Base-by-base conservation (phyloP, 805 yeast species). In the Metschnikowia aberdeeniae region DNA sequence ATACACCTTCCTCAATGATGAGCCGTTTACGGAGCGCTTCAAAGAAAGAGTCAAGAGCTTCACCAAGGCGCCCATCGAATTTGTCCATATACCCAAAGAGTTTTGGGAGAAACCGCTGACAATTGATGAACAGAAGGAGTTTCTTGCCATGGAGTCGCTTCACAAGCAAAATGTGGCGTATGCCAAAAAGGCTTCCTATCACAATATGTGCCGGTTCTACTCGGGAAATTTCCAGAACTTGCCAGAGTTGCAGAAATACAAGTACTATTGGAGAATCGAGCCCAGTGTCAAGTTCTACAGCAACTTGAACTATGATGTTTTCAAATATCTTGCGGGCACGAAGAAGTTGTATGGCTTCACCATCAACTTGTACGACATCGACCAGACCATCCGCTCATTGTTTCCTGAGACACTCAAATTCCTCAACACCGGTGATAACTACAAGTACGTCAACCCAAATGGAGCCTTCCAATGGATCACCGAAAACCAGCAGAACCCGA, bases 161-260 rank as follows among this genome's bases (percentile, higher is more conserved):
- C 60, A 54, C 4, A 61, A 64, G 3, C 67, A 76, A 38, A 68
- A 73, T 17, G 73, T 82, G 12, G 84, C 81, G 4, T 84, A 85
- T 59, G 87, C 89, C 2, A 69, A 69, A 17, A 70, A 67, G 62
- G 62, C 59, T 17, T 82, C 89, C 0, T 87, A 87, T 56, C 95
- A 86, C 57, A 83, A 85, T 57, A 87, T 87, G 95, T 87, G 95
- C 60, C 74, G 95, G 22, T 87, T 82, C 63, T 85, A 86, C 60
- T 80, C 84, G 40, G 80, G 78, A 10, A 66, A 65, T 46, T 84
- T 86, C 56, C 84, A 75, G 59, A 73, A 83, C 40, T 77, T 84
- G 50, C 86, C 86, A 10, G 73, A 77, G 45, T 60, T 87, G 58
- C 67, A 72, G 47, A 70, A 85, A 47, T 83, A 74, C 64, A 75